Evolutionary conservation across 164 flowering plant species (phyloP).

Genomic region (Dillenia suffruticosa): DNA sequence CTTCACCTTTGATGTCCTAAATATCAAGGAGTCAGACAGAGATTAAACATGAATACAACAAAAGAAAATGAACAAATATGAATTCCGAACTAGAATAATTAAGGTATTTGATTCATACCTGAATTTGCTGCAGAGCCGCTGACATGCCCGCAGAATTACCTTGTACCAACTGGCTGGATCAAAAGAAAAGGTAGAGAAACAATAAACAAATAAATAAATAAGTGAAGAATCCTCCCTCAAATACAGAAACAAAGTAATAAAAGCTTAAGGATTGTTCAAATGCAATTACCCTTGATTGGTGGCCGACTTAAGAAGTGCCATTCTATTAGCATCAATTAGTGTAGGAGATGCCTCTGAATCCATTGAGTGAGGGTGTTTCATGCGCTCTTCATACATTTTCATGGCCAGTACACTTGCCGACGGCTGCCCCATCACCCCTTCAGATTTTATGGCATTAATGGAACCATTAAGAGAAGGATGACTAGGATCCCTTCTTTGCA

Average conservation of each 20-base stretch:
- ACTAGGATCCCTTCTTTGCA: conserved; percentile 65
- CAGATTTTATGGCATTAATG: conserved; percentile 50
- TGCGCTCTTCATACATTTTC: conserved; percentile 72
- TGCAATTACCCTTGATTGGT: conserved; percentile 57
- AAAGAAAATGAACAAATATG: not conserved
- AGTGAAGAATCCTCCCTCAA: conserved; percentile 4
- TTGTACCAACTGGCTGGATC: conserved; percentile 76
- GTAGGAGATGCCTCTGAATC: conserved; percentile 66
- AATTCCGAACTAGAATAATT: not conserved
- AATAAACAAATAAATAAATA: conserved; percentile 9
- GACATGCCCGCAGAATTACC: conserved; percentile 69
- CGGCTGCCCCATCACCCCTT: conserved; percentile 72
- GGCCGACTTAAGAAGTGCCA: conserved; percentile 78
- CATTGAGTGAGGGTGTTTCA: conserved; percentile 69
- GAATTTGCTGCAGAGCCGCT: conserved; percentile 79
- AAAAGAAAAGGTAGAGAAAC: conserved; percentile 16
- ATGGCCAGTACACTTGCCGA: conserved; percentile 72
- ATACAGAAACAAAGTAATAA: conserved; percentile 2
- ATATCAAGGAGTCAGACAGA: conserved; percentile 9
- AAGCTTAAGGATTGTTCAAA: not conserved
- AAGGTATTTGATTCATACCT: conserved; percentile 49
- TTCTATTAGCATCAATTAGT: conserved; percentile 69
- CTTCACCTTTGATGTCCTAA: conserved; percentile 74
- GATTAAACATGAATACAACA: not conserved
- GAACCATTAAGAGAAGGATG: conserved; percentile 62